Evolutionary conservation across 352 stramenopile species (phyloP), one percentile per base, ranked within the genome.

Genomic region (Phytophthora niederhauseri): DNA sequence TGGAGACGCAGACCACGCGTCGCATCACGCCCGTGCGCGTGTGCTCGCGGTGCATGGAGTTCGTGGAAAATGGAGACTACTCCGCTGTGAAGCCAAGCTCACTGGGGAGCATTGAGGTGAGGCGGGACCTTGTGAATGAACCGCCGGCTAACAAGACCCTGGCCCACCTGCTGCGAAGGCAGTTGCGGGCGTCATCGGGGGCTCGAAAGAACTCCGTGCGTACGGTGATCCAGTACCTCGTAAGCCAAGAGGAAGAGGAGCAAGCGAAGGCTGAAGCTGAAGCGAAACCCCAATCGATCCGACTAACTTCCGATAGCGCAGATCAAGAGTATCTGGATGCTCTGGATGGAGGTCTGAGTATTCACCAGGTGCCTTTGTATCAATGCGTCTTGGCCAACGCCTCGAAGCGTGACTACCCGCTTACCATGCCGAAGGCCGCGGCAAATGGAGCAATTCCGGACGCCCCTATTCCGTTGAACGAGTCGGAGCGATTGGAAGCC

Each of bases 51-150:
- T 91, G 82, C 58, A 63, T 88, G 11, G 73, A 78, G 22, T 75
- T 73, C n/a, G 78, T 91, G 12, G 77, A 91, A 45, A 61, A 66
- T 14, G 76, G 80, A 53, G 76, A 89, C 58, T 90, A 85, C 51
- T 60, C 70, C 9, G 64, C 50, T 11, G 72, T 78, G 24, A 48
- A 64, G 1, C 60, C 50, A 1, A 57, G 6, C 24, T 80, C 51
- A 2, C 31, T 72, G 9, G 70, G 70, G 2, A 56, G 50, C 6
- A 3, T 72, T 1, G 46, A 73, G 48, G 67, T 78, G 20, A 60
- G 57, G 49, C 46, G 67, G 6, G 62, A 73, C 64, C n/a, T 50
- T 31, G 15, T 67, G 20, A 12, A 56, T 56, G 36, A 30, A 45
- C 55, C 78, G 24, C 65, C 61, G 15, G 24, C 62, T 3, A 69